phyloP scores from a whole-genome alignment of 2,329 filamentous ascomycete genomes.

The Furcasterigmium sp. region DNA sequence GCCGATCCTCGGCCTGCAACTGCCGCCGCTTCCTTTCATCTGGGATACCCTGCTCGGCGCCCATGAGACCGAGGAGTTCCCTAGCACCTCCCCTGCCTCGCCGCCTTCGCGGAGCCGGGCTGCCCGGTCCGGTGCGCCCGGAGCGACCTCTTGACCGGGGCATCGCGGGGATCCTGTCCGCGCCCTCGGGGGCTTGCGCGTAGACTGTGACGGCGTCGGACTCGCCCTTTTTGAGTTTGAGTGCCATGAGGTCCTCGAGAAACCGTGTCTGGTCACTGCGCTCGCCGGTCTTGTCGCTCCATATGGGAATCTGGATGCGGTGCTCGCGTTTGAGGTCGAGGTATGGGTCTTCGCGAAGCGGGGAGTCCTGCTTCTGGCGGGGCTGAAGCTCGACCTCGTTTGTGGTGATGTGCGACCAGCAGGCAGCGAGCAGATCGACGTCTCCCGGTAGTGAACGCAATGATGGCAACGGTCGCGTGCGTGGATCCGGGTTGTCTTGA shows the following conservation, averaged over 20 bases:
- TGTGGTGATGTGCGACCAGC: constrained; percentile 64
- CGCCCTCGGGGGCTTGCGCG: constrained; percentile 38
- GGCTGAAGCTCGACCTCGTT: constrained; percentile 55
- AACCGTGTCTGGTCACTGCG: constrained; percentile 49
- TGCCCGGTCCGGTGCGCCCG: too few species aligned
- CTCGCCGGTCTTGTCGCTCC: constrained; percentile 41
- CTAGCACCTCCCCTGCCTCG: too few species aligned
- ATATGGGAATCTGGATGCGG: constrained; percentile 37
- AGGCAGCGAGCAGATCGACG: constrained; percentile 68
- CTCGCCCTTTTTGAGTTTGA: constrained; percentile 62
- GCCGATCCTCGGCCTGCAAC: constrained; percentile 5
- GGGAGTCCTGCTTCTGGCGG: constrained; percentile 22
- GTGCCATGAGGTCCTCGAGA: constrained; percentile 57
- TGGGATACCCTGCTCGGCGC: constrained; percentile 8
- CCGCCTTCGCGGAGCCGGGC: too few species aligned
- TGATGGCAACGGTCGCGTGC: constrained; percentile 28
- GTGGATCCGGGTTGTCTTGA: constrained; percentile 18
- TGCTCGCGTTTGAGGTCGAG: constrained; percentile 34
- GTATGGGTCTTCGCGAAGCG: constrained; percentile 24
- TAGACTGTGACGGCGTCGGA: constrained; percentile 60
- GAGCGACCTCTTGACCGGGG: too few species aligned
- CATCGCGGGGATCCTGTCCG: constrained; percentile 30
- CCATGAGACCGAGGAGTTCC: constrained; percentile 9
- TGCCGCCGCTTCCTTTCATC: constrained; percentile 14
- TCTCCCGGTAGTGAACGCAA: constrained; percentile 48